Base-by-base conservation (phyloP, 2,329 filamentous ascomycete genomes). In the Lasiodiplodia hormozganensis region DNA sequence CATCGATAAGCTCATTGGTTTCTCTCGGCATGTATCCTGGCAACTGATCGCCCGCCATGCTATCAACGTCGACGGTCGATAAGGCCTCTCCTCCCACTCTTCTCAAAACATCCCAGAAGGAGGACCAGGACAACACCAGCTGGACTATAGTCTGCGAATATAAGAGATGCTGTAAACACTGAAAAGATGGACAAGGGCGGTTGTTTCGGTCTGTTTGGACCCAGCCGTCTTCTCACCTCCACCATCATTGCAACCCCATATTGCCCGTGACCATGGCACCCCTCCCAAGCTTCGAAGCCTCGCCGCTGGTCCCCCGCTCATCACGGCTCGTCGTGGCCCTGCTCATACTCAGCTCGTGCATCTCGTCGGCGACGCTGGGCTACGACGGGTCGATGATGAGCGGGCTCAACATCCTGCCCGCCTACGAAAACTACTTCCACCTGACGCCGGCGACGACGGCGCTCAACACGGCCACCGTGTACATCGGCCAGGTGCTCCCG, bases 331-430 rank as follows among this genome's bases (percentile, higher is more conserved):
- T 64, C 43, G 31, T 64, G 21, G 60, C 60, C 6, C 47, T 64
- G 4, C 60, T 64, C 12, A 25, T 64, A 7, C 31, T 64, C 16
- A 52, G 47, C 11, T 64, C 60, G 0, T 64, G 60, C 60, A 64
- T 64, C 31, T 64, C 60, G 10, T 64, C 60, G 18, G 60, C 60
- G 31, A 64, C 60, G n/a, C 47, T 64, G 3, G 60, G 75, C 72
- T 40, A 78, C 77, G 58, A 81, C 83, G 81, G 82, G 2, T 86
- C 83, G 2, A 85, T 88, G 78, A 79, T 87, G 76, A 87, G 88
- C 69, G 85, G 85, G 0, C 79, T 89, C 28, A 86, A 87, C 69
- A 88, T 89, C 69, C 74, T 89, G 18, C 85, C 86, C 0, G 83
- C 82, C 0, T 89, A 88, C 73, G 83, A 80, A 0, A 80, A 86